Percentiles rank a stretch among this genome's conserved stretches.
Conservation (phyloP, 345 rosid genomes). For the Brassica nigra region DNA sequence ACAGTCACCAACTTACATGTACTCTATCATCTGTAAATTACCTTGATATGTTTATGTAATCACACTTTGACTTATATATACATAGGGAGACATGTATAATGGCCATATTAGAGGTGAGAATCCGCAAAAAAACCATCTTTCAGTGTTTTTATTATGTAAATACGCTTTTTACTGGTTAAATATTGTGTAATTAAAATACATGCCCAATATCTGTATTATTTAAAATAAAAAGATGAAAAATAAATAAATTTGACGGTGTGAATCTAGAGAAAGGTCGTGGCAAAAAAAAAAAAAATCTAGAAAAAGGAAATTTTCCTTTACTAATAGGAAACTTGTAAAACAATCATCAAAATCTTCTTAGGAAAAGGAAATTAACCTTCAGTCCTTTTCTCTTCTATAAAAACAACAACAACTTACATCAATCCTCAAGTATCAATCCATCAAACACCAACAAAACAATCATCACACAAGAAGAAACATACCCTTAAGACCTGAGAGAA, state of each 20-base stretch:
- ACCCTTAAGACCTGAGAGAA: conserved; percentile 1
- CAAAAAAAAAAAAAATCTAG: background rate
- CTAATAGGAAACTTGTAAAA: conserved; percentile 4
- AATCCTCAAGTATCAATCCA: background rate
- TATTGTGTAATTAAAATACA: background rate
- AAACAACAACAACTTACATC: background rate
- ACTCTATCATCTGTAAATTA: background rate
- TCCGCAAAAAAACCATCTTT: background rate
- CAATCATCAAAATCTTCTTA: background rate
- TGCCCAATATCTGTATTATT: background rate
- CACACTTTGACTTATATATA: too few relatives aligned
- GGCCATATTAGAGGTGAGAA: too few relatives aligned
- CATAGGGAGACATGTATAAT: too few relatives aligned
- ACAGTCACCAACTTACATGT: too few relatives aligned
- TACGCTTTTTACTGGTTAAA: background rate
- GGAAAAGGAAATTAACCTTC: background rate
- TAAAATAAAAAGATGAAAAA: background rate
- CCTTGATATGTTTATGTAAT: background rate
- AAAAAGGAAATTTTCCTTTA: background rate
- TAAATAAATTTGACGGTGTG: background rate
- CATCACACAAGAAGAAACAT: conserved; percentile 1
- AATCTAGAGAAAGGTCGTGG: background rate
- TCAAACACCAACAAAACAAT: background rate
- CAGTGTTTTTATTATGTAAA: background rate
- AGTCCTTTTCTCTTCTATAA: conserved; percentile 2